These are phyloP conservation scores for Russula compacta DNA, from an alignment of 768 basidiomycete genomes.

Conservation along the genomic window DNA sequence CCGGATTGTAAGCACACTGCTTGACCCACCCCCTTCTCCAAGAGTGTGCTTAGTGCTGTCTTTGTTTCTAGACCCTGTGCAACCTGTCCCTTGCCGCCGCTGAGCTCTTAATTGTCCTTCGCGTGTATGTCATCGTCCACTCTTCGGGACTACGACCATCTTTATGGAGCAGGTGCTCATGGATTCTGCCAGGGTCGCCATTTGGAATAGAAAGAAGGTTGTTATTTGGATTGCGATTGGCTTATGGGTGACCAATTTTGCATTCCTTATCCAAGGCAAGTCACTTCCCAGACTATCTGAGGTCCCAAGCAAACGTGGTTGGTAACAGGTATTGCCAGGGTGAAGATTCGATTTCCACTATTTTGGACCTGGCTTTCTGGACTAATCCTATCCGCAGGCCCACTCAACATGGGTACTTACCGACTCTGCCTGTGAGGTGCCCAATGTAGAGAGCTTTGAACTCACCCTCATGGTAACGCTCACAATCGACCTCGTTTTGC, in stretches of 20 bases:
- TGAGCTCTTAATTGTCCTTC: background rate
- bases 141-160: too few relatives aligned
- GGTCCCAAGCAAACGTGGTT: background rate
- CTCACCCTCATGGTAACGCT: background rate
- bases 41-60: background rate
- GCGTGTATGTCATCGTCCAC: background rate
- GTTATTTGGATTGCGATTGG: background rate
- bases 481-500: background rate
- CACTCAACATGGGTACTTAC: background rate
- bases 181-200: background rate
- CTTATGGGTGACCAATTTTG: background rate
- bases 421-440: background rate
- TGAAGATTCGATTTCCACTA: background rate
- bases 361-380: too few relatives aligned
- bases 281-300: background rate
- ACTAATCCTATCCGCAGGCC: background rate
- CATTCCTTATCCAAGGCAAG: background rate
- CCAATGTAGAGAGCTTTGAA: background rate
- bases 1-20: too few relatives aligned
- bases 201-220: background rate
- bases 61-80: background rate
- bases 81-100: background rate
- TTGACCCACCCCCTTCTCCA: too few relatives aligned
- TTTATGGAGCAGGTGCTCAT: background rate
- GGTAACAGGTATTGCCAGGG: background rate